Conservation (phyloP, 2,329 filamentous ascomycete genomes). For the Aspergillus ruber region DNA sequence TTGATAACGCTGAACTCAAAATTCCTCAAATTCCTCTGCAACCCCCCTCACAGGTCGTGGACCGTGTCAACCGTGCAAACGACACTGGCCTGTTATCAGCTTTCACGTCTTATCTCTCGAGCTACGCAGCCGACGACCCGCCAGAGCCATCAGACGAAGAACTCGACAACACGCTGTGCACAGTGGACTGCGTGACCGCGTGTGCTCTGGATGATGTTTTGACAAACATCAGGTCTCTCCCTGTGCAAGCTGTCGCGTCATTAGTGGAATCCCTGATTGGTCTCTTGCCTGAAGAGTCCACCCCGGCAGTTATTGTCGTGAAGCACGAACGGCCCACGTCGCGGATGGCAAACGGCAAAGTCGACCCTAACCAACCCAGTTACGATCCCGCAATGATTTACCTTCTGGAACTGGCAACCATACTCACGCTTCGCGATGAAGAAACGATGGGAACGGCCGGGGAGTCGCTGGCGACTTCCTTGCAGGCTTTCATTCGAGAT, state of each 20-base stretch:
- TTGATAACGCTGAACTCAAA: conserved; percentile 65
- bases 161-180: conserved; percentile 87
- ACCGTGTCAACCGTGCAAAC: conserved; percentile 68
- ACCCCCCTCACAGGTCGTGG: conserved; percentile 84
- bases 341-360: conserved; percentile 54
- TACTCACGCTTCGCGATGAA: conserved; percentile 69
- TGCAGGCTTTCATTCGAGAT: conserved; percentile 79
- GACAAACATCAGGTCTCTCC: conserved; percentile 68
- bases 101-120: conserved; percentile 95
- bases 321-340: conserved; percentile 74
- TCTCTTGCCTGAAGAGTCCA: conserved; percentile 79
- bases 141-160: conserved; percentile 97
- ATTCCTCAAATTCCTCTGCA: conserved; percentile 82
- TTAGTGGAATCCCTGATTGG: conserved; percentile 69
- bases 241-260: conserved; percentile 51
- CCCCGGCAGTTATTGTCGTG: conserved; percentile 75
- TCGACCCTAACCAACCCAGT: conserved; percentile 49
- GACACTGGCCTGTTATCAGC: conserved; percentile 89
- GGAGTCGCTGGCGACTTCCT: conserved; percentile 68
- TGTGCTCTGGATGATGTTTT: conserved; percentile 81
- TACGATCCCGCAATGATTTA: conserved; percentile 88
- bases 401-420: conserved; percentile 82
- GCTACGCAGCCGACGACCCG: conserved; percentile 94
- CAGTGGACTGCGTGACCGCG: conserved; percentile 87
- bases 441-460: conserved; percentile 67